Evolutionary conservation across 305 asterid species (phyloP), one percentile per base, ranked within the genome.

Genomic region (Solanum hybrid): DNA sequence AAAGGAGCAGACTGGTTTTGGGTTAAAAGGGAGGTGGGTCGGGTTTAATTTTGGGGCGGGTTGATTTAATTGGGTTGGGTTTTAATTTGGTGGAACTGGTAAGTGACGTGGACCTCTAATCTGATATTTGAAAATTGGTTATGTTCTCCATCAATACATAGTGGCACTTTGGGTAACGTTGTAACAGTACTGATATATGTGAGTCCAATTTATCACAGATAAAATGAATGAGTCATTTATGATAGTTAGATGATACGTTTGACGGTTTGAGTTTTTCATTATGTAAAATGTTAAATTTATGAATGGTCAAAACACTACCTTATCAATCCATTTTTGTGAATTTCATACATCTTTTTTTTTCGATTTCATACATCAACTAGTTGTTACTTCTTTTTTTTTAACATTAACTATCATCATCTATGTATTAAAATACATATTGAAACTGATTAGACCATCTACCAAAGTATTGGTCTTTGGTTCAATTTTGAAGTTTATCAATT

Each of bases 391-490:
- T 4, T 14, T 51, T 1, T 51, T 51, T 14, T 1, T 15, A 0
- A 51, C 0, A 15, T 56, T 1, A 56, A 56, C 69, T 56, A 56
- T 56, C 10, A 0, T 56, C 2, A 1, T 17, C 0, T 45, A 45
- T 56, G 66, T 56, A 7, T 17, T 56, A 56, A 15, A 56, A 17
- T 17, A 2, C n/a, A 56, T 7, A 4, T 56, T 6, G 24, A 56
- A 56, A 56, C 4, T 6, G 24, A 56, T 56, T 17, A 56, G 10
- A 7, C 10, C 4, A 51, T 17, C 69, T 15, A 56, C 69, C 69
- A 17, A 0, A 6, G 0, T 56, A 56, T 56, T 0, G 0, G 4
- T 45, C 2, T 45, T 60, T 7, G 4, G 5, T 19, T 17, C 10
- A 17, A 6, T 56, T 56, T 56, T 19, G 0, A 19, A 60, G 11